These are phyloP conservation scores for Apiospora sp. DNA, from an alignment of 2,329 filamentous ascomycete species.

Conservation along the genomic window DNA sequence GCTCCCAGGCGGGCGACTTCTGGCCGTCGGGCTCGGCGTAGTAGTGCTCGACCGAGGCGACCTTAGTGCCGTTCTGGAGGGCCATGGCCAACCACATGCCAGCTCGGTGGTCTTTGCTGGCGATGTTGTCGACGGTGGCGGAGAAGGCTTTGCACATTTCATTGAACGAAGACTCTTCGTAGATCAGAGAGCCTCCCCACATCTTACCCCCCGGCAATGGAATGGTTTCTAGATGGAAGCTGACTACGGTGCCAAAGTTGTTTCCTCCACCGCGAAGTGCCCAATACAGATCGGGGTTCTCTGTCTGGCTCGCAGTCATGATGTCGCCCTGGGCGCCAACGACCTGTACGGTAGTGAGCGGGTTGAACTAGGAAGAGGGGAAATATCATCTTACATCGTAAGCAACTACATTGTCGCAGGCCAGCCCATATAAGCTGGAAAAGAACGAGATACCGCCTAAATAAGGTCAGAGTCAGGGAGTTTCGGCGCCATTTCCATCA, in stretches of 20 bases:
- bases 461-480: not conserved
- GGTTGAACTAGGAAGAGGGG: too few species aligned
- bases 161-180: not conserved
- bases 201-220: not conserved
- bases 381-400: slow-evolving; percentile 43
- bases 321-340: slow-evolving; percentile 10
- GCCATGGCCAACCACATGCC: slow-evolving; percentile 1
- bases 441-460: slow-evolving; percentile 35
- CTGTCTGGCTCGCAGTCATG: not conserved
- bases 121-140: slow-evolving; percentile 9
- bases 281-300: slow-evolving; percentile 17
- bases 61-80: not conserved
- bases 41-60: slow-evolving; percentile 8
- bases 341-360: not conserved
- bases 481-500: not conserved
- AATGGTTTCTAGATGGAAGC: slow-evolving; percentile 8
- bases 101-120: not conserved
- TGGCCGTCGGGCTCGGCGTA: slow-evolving; percentile 9
- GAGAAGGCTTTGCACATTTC: not conserved
- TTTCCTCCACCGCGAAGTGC: slow-evolving; percentile 21
- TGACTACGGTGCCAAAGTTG: slow-evolving; percentile 21
- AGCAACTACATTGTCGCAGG: slow-evolving; percentile 53
- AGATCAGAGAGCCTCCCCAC: slow-evolving; percentile 19
- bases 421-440: slow-evolving; percentile 47
- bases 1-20: not conserved